Base-by-base conservation (phyloP, 768 basidiomycete species). In the Tricholoma sp. region DNA sequence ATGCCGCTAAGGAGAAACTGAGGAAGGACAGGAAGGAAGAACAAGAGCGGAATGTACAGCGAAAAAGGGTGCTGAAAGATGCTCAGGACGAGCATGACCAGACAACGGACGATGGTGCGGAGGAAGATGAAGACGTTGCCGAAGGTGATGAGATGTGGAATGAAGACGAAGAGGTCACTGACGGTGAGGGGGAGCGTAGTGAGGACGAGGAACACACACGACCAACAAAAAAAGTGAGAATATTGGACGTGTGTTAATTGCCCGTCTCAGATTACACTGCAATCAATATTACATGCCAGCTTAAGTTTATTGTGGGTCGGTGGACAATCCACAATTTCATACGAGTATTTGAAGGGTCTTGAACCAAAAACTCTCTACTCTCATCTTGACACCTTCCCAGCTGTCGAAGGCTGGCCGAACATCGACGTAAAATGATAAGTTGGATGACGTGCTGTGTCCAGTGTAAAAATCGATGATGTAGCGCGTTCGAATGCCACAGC, bases 391-490 rank as follows among this genome's bases (percentile, higher is more conserved):
- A n/a, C 90, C 91, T 66, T 96, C 95, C 92, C 90, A 96, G 62
- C 78, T 91, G 67, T 98, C 96, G 50, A 98, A 69, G 7, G 97
- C 96, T 1, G 97, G 97, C 43, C 97, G 82, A 16, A 90, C 94
- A 64, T 99, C 97, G 22, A 99, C 82, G 72, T 86, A 96, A 72
- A 99, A 98, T 0, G 94, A 91, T 12, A 91, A 72, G 56, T 83
- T 80, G 21, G 76, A 70, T 1, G 76, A 65, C 10, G 82, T 64
- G 11, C 70, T 75, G 32, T 83, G 83, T 16, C 96, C 96, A 3
- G 91, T 89, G 75, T 99, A 99, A 72, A 98, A 99, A 73, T 99
- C 97, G 65, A 99, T 97, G 58, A 99, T 85, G 74, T 99, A 99
- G 52, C 96, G 86, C 68, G 94, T 79, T 57, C 83, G 85, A 8